Evolutionary conservation across 805 yeast genomes (phyloP).

Genomic region (Maudiozyma bulderi): DNA sequence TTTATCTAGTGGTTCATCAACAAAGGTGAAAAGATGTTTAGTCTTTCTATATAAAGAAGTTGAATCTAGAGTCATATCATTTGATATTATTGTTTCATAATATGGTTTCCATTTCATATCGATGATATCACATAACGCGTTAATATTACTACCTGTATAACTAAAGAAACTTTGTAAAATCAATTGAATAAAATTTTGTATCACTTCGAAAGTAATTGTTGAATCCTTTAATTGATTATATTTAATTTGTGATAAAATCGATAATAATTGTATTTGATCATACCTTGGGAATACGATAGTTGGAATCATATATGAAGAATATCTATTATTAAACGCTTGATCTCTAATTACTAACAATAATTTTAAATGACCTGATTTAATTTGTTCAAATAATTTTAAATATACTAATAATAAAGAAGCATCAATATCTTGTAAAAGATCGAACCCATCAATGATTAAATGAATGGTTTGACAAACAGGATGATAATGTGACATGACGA

Average conservation of each 20-base stretch:
- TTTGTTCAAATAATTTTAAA: constrained; percentile 19
- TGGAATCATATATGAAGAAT: constrained; percentile 21
- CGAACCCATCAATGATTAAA: constrained; percentile 24
- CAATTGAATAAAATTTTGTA: constrained; percentile 19
- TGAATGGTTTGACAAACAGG: constrained; percentile 9
- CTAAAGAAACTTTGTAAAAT: constrained; percentile 25
- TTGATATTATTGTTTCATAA: constrained; percentile 14
- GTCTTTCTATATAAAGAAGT: not conserved
- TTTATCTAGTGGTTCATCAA: constrained; percentile 27
- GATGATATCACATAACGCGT: constrained; percentile 21
- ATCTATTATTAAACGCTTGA: constrained; percentile 16
- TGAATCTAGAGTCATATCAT: constrained; percentile 14
- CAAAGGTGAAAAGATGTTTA: constrained; percentile 13
- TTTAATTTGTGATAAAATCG: constrained; percentile 8
- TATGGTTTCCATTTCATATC: constrained; percentile 23
- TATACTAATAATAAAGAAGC: constrained; percentile 20
- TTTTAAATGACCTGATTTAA: constrained; percentile 15
- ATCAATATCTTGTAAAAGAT: constrained; percentile 26
- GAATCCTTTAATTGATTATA: not conserved
- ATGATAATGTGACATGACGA: constrained; percentile 2
- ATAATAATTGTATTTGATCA: constrained; percentile 14
- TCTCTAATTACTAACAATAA: constrained; percentile 20
- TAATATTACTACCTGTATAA: constrained; percentile 26
- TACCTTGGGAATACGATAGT: constrained; percentile 26
- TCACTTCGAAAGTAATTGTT: not conserved